Percentiles rank a stretch among this genome's conserved stretches.
Conservation (phyloP, 345 rosid species). For the Ceriops zippeliana region DNA sequence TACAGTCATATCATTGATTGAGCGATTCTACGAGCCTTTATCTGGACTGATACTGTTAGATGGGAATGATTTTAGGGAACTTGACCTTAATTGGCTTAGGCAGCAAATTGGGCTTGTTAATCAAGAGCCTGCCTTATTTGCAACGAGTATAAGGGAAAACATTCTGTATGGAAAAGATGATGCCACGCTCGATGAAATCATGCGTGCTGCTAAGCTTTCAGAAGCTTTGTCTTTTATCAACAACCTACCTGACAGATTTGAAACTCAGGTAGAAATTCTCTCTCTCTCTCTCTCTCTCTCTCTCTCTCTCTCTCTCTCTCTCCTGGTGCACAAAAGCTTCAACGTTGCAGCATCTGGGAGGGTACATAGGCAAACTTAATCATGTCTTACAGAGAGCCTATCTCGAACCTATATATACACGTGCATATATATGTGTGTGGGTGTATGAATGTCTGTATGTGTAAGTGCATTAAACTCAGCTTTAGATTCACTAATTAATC, state of each 20-base stretch:
- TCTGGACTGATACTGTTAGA: slow-evolving; percentile 64
- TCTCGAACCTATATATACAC: no score
- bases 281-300: no score
- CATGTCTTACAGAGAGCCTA: no score
- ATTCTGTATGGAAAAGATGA: slow-evolving; percentile 84
- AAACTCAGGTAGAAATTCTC: slow-evolving; percentile 62
- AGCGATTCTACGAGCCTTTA: slow-evolving; percentile 83
- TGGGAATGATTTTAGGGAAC: slow-evolving; percentile 51
- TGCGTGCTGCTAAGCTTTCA: slow-evolving; percentile 77
- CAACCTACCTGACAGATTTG: slow-evolving; percentile 89
- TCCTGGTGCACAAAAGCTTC: no score
- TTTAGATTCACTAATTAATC: no score
- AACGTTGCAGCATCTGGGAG: neutral
- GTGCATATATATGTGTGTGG: neutral
- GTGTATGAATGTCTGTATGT: no score
- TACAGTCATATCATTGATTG: slow-evolving; percentile 85
- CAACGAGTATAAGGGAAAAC: slow-evolving; percentile 76
- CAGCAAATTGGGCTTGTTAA: slow-evolving; percentile 85
- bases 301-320: neutral
- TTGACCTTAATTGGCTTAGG: slow-evolving; percentile 85
- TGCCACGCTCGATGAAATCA: slow-evolving; percentile 67
- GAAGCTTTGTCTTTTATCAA: slow-evolving; percentile 75
- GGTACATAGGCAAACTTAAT: neutral
- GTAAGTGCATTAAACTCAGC: no score
- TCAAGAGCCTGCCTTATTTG: slow-evolving; percentile 93